A percentile compares a stretch with the other conserved stretches of the same genome.
Conservation (phyloP, 2,329 filamentous ascomycete genomes). For the Ceratocystis lukuohia region DNA sequence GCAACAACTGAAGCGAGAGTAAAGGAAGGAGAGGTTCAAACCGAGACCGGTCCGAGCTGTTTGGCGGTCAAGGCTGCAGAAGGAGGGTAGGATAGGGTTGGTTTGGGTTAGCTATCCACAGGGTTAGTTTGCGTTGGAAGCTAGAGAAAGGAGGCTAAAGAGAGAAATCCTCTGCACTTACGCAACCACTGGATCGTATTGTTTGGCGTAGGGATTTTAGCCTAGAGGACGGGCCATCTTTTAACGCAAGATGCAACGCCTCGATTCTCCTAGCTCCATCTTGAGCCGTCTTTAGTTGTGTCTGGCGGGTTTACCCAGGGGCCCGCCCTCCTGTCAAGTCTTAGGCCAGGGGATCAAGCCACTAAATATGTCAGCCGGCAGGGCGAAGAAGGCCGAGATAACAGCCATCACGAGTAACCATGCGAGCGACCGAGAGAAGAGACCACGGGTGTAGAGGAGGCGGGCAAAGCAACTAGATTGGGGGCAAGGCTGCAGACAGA, state of each 20-base stretch:
- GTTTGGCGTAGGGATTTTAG: not conserved
- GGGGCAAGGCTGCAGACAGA: not conserved
- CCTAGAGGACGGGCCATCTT: not conserved
- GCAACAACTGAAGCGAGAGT: not conserved
- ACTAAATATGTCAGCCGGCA: not conserved
- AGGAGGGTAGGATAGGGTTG: not conserved
- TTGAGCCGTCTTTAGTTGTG: not conserved
- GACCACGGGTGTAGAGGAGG: not conserved
- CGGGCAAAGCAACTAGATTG: not conserved
- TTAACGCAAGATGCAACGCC: not conserved
- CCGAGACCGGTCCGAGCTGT: not conserved
- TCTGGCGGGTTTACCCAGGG: constrained; percentile 5
- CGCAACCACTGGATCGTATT: not conserved
- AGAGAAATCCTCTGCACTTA: not conserved
- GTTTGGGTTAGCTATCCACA: not conserved
- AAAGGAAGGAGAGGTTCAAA: not conserved
- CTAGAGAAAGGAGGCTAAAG: not conserved
- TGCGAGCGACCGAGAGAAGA: not conserved
- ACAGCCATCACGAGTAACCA: not conserved
- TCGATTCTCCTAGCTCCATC: not conserved
- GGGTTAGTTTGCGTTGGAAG: not conserved
- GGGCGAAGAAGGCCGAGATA: not conserved
- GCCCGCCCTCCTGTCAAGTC: constrained; percentile 3
- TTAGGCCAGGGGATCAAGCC: not conserved
- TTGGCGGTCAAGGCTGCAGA: not conserved